These are phyloP conservation scores for Kwoniella heveanensis DNA, from an alignment of 768 basidiomycete species.

Conservation along the genomic window DNA sequence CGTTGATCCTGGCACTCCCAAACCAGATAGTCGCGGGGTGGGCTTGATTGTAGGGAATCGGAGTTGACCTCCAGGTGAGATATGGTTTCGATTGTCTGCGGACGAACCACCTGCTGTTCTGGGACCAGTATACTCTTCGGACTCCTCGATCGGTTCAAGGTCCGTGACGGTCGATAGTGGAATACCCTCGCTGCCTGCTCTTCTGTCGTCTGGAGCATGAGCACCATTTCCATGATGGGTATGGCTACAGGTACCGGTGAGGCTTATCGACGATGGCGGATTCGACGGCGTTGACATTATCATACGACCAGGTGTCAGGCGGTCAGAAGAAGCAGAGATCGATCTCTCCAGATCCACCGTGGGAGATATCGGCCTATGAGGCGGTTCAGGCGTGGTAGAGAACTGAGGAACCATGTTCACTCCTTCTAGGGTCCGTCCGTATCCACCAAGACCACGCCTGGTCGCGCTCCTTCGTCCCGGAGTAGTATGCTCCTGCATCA, in stretches of 20 bases:
- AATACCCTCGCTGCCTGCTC: not conserved
- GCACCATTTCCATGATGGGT: not conserved
- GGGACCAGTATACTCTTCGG: constrained; percentile 4
- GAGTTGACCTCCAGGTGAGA: constrained; percentile 10
- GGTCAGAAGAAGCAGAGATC: constrained; percentile 14
- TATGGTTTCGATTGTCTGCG: not conserved
- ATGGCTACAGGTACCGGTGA: not conserved
- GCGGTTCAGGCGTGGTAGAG: constrained; percentile 41
- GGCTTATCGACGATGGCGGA: constrained; percentile 1
- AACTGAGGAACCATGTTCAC: constrained; percentile 31
- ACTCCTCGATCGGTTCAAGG: constrained; percentile 22
- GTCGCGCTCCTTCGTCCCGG: constrained; percentile 4
- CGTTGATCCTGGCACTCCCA: constrained; percentile 3
- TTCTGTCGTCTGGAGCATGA: not conserved
- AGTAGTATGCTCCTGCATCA: not conserved
- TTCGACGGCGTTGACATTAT: not conserved
- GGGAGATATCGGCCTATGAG: constrained; percentile 27
- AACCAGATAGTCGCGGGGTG: constrained; percentile 9
- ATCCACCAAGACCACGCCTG: not conserved
- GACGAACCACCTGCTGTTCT: not conserved
- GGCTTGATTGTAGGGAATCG: constrained; percentile 13
- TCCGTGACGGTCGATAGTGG: constrained; percentile 16
- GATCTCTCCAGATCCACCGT: constrained; percentile 29
- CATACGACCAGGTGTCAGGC: constrained; percentile 34
- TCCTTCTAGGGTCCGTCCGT: not conserved